phyloP scores from a whole-genome alignment of 306 rosid genomes.

The Pueraria montana region DNA sequence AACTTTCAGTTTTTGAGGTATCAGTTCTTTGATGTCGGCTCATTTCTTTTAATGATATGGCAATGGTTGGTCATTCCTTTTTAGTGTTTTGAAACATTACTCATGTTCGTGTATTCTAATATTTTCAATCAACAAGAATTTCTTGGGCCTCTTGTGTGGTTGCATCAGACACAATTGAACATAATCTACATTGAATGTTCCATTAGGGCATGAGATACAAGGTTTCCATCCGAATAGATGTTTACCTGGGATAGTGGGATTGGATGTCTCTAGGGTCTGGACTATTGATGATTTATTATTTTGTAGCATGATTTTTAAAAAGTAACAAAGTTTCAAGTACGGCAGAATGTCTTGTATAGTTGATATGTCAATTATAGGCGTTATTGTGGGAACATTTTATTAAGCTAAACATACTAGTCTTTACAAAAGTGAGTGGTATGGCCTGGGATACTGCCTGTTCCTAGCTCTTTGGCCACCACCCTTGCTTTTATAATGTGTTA shows the following conservation, averaged over 20 bases:
- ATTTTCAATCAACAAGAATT: too few relatives aligned
- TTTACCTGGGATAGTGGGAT: neutral
- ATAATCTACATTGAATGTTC: neutral
- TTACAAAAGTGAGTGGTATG: neutral
- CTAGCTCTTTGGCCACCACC: neutral
- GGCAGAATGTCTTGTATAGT: constrained; percentile 1
- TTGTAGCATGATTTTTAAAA: constrained; percentile 10
- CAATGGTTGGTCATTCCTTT: constrained; percentile 11
- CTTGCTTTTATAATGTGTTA: constrained; percentile 15
- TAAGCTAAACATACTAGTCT: constrained; percentile 22
- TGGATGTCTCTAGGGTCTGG: constrained; percentile 14
- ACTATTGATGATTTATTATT: neutral
- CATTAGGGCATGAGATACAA: neutral
- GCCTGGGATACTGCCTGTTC: constrained; percentile 30
- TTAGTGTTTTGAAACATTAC: neutral
- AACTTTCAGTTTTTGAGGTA: constrained; percentile 87
- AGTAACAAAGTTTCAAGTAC: neutral
- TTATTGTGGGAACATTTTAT: constrained; percentile 10
- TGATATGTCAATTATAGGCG: neutral
- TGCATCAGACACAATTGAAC: neutral
- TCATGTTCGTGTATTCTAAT: neutral
- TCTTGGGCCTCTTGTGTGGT: neutral
- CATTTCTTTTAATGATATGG: constrained; percentile 23
- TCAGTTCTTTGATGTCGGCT: constrained; percentile 37
- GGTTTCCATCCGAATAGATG: constrained; percentile 5